Evolutionary conservation across 352 stramenopile species (phyloP).

Genomic region (Phytophthora pinifolia): DNA sequence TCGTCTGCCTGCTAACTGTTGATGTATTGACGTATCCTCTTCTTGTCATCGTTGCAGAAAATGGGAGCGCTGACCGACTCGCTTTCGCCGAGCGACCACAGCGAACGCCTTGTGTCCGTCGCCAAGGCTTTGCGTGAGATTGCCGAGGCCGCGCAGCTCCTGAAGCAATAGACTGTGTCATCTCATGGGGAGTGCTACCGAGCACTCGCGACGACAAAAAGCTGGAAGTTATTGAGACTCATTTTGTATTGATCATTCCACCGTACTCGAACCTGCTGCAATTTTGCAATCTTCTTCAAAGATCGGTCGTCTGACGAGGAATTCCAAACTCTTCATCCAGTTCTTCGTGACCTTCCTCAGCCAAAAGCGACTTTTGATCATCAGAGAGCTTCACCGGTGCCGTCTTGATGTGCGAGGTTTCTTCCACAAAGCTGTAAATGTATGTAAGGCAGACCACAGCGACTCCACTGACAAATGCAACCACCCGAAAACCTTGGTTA

Average conservation of each 20-base stretch:
- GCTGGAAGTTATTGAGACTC: too few species aligned
- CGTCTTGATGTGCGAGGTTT: constrained; percentile 63
- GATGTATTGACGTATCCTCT: constrained; percentile 26
- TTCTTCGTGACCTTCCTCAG: constrained; percentile 30
- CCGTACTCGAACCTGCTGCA: background rate
- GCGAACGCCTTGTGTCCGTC: constrained; percentile 53
- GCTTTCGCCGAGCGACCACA: constrained; percentile 56
- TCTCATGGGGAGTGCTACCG: too few species aligned
- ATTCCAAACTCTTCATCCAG: constrained; percentile 30
- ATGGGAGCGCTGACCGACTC: constrained; percentile 60
- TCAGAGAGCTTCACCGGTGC: constrained; percentile 17
- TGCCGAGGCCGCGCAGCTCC: constrained; percentile 56
- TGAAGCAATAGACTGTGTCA: constrained; percentile 36
- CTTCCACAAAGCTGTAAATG: constrained; percentile 52
- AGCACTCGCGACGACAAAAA: too few species aligned
- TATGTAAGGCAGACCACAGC: constrained; percentile 42
- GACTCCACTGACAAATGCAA: constrained; percentile 35
- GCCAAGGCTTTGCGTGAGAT: constrained; percentile 71
- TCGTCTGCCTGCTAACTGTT: background rate
- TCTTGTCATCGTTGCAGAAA: constrained; percentile 49
- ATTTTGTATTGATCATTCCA: too few species aligned
- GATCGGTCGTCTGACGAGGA: constrained; percentile 46
- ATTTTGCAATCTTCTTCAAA: constrained; percentile 15
- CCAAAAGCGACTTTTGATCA: constrained; percentile 51
- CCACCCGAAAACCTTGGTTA: background rate